Percentiles rank a stretch among this genome's conserved stretches.
These are phyloP conservation scores for Volutella citrinella DNA, from an alignment of 2,329 filamentous ascomycete species.

Conservation along the genomic window DNA sequence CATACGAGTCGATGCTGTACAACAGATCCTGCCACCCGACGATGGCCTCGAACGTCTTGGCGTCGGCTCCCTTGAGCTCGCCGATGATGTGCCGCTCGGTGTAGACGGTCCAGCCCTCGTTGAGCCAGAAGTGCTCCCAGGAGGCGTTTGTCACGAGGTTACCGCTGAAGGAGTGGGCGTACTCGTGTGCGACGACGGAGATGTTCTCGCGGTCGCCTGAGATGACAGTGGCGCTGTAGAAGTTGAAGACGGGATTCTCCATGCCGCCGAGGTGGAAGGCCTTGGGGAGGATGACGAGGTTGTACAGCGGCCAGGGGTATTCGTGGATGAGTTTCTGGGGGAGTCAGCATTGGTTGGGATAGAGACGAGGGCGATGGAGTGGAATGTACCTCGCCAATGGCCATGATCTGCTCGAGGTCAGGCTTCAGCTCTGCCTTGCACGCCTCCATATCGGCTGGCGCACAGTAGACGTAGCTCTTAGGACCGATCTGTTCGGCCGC, in stretches of 20 bases:
- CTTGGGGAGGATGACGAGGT: constrained; percentile 4
- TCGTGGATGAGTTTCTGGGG: constrained; percentile 3
- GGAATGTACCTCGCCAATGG: too few species aligned
- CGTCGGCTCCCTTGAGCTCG: not conserved
- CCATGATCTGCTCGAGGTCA: too few species aligned
- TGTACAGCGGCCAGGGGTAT: constrained; percentile 5
- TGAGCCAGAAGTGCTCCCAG: constrained; percentile 8
- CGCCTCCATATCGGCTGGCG: not conserved
- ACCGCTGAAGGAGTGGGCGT: constrained; percentile 4
- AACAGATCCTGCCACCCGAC: constrained; percentile 4
- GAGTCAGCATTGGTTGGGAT: too few species aligned
- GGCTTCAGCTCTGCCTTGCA: too few species aligned
- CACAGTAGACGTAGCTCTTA: not conserved
- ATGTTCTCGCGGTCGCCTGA: constrained; percentile 6
- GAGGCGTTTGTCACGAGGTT: constrained; percentile 7
- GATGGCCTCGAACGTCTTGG: not conserved
- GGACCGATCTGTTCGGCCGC: too few species aligned
- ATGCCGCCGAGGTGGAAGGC: constrained; percentile 7
- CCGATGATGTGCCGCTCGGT: constrained; percentile 1
- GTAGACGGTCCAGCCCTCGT: constrained; percentile 6
- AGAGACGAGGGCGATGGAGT: too few species aligned
- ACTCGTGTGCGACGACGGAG: constrained; percentile 4
- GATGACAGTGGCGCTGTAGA: constrained; percentile 4
- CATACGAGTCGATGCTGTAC: not conserved
- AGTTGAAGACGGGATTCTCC: constrained; percentile 9